phyloP scores from a whole-genome alignment of 371 early-diverging fungal genomes.

The Rhizopus stolonifer region DNA sequence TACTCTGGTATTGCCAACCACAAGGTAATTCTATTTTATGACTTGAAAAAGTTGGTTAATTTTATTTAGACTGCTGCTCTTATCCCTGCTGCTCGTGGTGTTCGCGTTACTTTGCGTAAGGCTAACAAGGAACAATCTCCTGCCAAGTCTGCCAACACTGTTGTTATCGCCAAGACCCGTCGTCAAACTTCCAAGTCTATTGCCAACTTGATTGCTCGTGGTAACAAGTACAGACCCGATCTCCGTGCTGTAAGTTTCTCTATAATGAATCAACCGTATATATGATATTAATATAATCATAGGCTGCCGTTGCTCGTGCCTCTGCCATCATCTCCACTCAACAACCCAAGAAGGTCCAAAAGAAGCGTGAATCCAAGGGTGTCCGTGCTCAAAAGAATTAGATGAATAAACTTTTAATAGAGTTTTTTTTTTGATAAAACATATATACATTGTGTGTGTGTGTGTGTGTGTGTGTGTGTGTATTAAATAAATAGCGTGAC shows the following conservation, averaged over 20 bases:
- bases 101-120: constrained; percentile 67
- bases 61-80: constrained; percentile 62
- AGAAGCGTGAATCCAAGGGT: constrained; percentile 47
- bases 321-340: constrained; percentile 69
- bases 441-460: no score
- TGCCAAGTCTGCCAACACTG: constrained; percentile 53
- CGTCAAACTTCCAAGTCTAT: constrained; percentile 73
- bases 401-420: no score
- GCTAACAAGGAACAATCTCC: constrained; percentile 56
- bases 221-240: constrained; percentile 73
- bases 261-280: no score
- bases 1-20: constrained; percentile 82
- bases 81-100: constrained; percentile 62
- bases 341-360: constrained; percentile 63
- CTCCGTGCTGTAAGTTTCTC: constrained; percentile 61
- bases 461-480: no score
- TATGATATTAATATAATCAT: constrained; percentile 15
- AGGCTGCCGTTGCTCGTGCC: constrained; percentile 84
- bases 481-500: no score
- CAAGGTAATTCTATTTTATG: constrained; percentile 50
- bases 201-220: constrained; percentile 64
- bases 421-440: no score
- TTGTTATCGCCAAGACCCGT: constrained; percentile 64
- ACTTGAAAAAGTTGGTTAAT: neutral
- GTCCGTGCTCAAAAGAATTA: constrained; percentile 23